A percentile compares a stretch with the other conserved stretches of the same genome.
These are phyloP conservation scores for Clonostachys byssicola DNA, from an alignment of 2,329 filamentous ascomycete species.

Conservation along the genomic window DNA sequence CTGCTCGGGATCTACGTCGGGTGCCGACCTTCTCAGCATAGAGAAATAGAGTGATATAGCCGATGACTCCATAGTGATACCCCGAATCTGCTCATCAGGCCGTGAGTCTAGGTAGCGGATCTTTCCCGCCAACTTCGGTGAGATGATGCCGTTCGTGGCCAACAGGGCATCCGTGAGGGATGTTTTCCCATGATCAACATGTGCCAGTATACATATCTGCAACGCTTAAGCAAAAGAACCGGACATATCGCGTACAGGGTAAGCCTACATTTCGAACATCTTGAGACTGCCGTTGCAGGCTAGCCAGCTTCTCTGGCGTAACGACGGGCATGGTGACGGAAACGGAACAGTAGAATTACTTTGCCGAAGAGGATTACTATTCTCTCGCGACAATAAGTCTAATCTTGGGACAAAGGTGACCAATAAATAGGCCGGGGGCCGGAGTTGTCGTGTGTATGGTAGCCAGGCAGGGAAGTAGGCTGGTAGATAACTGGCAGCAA, in stretches of 20 bases:
- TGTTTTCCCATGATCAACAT: constrained; percentile 98
- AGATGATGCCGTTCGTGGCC: constrained; percentile 99
- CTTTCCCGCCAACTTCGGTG: constrained; percentile 93
- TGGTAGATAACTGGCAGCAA: too few relatives aligned
- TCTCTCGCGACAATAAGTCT: not conserved
- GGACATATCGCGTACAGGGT: not conserved
- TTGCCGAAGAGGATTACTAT: too few relatives aligned
- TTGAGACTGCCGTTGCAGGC: constrained; percentile 81
- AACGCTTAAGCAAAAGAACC: not conserved
- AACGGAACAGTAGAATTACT: too few relatives aligned
- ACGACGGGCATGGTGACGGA: constrained; percentile 77
- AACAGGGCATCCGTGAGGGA: constrained; percentile 94
- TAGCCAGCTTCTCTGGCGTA: constrained; percentile 82
- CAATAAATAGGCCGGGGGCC: not conserved
- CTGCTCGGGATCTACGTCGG: constrained; percentile 63
- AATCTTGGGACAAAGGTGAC: not conserved
- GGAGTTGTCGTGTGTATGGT: not conserved
- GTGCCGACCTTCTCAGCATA: constrained; percentile 70
- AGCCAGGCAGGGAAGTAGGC: too few relatives aligned
- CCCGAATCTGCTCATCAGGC: constrained; percentile 90
- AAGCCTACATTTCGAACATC: constrained; percentile 85
- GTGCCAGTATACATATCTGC: constrained; percentile 90
- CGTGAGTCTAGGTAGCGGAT: constrained; percentile 96
- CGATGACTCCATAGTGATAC: constrained; percentile 99
- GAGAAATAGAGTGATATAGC: constrained; percentile 97